Evolutionary conservation across 2,329 filamentous ascomycete species (phyloP), one percentile per base, ranked within the genome.

Genomic region (Exophiala alcalophila): DNA sequence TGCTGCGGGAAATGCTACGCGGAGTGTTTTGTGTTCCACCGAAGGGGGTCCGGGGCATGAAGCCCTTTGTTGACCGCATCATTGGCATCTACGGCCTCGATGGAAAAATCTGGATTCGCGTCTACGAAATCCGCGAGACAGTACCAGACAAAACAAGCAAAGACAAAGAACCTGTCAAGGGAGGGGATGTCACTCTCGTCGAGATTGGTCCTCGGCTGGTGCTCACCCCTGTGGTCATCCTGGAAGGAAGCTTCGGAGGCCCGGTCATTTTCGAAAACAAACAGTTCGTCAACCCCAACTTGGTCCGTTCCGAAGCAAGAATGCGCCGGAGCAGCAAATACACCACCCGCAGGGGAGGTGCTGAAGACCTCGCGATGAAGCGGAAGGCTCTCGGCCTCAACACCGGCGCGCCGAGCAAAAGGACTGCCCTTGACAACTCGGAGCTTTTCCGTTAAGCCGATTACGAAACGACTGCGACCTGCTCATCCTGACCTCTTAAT

Each of bases 181-280:
- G 57, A 10, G 61, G 65, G 16, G 85, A 94, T 54, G 72, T 97
- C 50, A 84, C 77, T 47, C 75, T 98, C 16, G 80, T 96, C 2
- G 92, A 98, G 67, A 94, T 98, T 50, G 92, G 92, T 0, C 92
- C 92, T 0, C 79, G 92, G 31, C 91, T 96, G 56, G 89, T 96
- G 20, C 72, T 96, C 36, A 96, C 89, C 18, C 91, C 92, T 1
- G 96, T 96, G 54, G 82, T 97, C 44, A 95, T 97, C 55, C 81
- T 94, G 57, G 92, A 98, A 64, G 89, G 88, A 29, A 90, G 86
- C 49, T 97, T 98, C 57, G 91, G 91, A 40, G 92, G 92, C 0
- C 91, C 92, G 3, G 88, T 97, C 53, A 94, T 98, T 61, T 98
- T 94, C 69, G 88, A 97, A 73, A 97, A 97, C 72, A 92, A 88